Evolutionary conservation across 257 asterid genomes (phyloP), one percentile per base, ranked within the genome.

Genomic region (Sherardia arvensis): DNA sequence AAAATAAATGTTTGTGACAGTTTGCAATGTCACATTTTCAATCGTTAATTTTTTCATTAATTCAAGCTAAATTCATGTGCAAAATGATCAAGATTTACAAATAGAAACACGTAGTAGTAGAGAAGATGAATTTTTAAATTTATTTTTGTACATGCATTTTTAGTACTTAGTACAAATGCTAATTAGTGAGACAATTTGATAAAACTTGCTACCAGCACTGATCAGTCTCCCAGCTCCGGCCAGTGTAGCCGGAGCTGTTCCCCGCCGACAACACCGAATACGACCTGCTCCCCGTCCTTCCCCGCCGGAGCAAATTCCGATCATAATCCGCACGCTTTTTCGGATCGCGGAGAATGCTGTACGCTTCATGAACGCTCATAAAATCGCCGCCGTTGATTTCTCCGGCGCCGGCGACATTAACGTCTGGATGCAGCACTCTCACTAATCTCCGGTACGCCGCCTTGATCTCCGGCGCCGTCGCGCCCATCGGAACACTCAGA

Each of bases 201-300:
- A 43, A 43, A 43, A 11, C n/a, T 11, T 14, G 30, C 61, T 59
- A 59, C 63, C 63, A 59, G 20, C 63, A 59, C 47, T 59, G 63
- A 32, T 59, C 63, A 18, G 63, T 59, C 27, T 59, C 63, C 63
- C 63, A 59, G 8, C 7, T 59, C 63, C 63, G 63, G 48, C 63
- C 8, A 59, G 21, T 5, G 12, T 59, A 30, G 27, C 63, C 63
- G 63, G 47, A 30, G 10, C 63, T 59, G 9, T 18, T 59, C 15
- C 63, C 63, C 17, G 63, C 63, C 47, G 63, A 30, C 63, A 59
- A n/a, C 28, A 59, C 47, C 47, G 47, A n/a, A n/a, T 9, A 23
- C 28, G 63, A n/a, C n/a, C 47, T 15, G 20, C 51, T 59, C 63
- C 25, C 45, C 63, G 8, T 18, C 28, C 63, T 59, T 59, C 63